These are phyloP conservation scores for Fraxinus anomala DNA, from an alignment of 257 asterid genomes.

Conservation along the genomic window DNA sequence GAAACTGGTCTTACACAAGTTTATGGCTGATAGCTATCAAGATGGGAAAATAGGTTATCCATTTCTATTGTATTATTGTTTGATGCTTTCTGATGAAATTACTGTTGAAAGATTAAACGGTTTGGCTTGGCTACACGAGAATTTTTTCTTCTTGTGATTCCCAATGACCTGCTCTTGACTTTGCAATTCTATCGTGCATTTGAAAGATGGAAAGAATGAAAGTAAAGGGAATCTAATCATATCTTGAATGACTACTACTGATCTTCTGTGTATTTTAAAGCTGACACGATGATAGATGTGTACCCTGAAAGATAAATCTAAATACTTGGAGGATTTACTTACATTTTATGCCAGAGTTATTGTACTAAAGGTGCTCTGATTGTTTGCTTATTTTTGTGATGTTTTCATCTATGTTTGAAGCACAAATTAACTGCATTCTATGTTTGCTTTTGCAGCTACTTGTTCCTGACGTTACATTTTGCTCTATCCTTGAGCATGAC, in stretches of 20 bases:
- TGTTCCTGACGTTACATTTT: background rate
- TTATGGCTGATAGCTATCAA: background rate
- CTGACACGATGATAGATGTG: background rate
- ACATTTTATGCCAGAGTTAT: background rate
- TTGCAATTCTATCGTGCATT: background rate
- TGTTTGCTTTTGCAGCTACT: background rate
- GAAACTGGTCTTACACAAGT: background rate
- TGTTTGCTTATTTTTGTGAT: background rate
- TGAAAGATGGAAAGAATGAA: background rate
- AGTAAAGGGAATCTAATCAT: background rate
- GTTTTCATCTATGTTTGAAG: background rate
- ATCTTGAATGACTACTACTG: background rate
- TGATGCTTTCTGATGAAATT: background rate
- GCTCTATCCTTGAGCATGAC: background rate
- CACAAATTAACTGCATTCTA: background rate
- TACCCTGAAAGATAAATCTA: background rate
- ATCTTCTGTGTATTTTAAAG: background rate
- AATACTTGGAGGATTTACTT: background rate
- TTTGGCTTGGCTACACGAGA: background rate
- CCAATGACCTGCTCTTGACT: background rate
- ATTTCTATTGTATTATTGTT: background rate
- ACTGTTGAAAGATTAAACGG: background rate
- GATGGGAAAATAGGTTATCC: background rate
- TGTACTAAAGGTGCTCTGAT: background rate
- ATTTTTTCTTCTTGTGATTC: background rate